phyloP scores from a whole-genome alignment of 306 rosid genomes.

The Inga oerstediana region DNA sequence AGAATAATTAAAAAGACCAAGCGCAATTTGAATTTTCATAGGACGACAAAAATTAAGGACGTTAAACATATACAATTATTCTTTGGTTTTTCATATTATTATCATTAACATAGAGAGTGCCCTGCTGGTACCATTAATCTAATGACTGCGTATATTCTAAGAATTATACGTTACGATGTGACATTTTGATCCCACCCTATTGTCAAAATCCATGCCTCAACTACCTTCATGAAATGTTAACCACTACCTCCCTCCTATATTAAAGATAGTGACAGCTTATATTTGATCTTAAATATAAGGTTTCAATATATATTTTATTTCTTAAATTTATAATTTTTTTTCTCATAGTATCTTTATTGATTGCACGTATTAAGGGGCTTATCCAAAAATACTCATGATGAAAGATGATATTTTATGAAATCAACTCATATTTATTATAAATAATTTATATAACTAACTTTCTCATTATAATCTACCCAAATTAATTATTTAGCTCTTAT shows the following conservation, averaged over 20 bases:
- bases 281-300: too few relatives aligned
- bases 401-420: too few relatives aligned
- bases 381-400: too few relatives aligned
- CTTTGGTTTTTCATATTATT: background rate
- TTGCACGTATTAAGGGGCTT: too few relatives aligned
- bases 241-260: background rate
- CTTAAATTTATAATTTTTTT: too few relatives aligned
- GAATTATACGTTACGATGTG: background rate
- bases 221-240: background rate
- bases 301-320: too few relatives aligned
- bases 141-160: background rate
- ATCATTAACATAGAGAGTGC: background rate
- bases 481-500: too few relatives aligned
- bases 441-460: too few relatives aligned
- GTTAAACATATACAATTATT: background rate
- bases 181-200: background rate
- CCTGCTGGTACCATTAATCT: background rate
- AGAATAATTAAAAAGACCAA: background rate
- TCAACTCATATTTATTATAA: too few relatives aligned
- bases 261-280: too few relatives aligned
- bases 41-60: background rate
- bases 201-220: background rate
- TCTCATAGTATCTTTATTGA: too few relatives aligned
- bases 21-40: background rate
- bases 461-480: too few relatives aligned